Base-by-base conservation (phyloP, 371 early-diverging fungal species). In the Chytridium lagenaria region DNA sequence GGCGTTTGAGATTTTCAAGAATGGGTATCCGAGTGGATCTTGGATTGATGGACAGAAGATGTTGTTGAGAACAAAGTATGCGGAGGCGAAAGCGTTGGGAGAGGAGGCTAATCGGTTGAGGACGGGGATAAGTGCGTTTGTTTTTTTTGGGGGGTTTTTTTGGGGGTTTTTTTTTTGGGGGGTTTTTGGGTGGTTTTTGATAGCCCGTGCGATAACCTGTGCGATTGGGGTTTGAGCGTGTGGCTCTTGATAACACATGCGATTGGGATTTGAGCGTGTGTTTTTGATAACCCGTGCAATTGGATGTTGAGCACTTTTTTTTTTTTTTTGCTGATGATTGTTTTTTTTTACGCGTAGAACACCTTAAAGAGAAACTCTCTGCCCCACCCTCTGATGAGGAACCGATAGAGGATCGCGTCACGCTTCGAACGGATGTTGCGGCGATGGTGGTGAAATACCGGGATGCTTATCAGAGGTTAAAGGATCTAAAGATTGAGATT, bases 21-120 rank as follows among this genome's bases (percentile, higher is more conserved):
- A 49, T 22, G 79, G 77, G 1, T 86, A 88, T 68, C 83, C 84
- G 34, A 74, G 81, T 2, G 69, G 81, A 3, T 69, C 37, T 19
- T 85, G 81, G 83, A 87, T 88, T 55, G 86, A 87, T 2, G 77
- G 75, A 0, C 87, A 87, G 64, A 88, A 87, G 73, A 36, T 57
- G 2, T 28, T 75, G n/a, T 69, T 88, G 34, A 86, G 85, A 71
- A 57, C n/a, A 2, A 85, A 87, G 66, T 87, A 87, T 59, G 74
- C 71, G 1, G 79, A 84, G 30, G 88, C 87, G 0, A 88, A 85
- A 67, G 61, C 44, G 31, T 66, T 86, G 5, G 88, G 88, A 7
- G 86, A 80, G 59, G 22, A 67, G 66, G 87, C 87, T 7, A 76
- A 78, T 38, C 50, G 34, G 30, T 59, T 84, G 26, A 64, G 86